Percentiles rank a stretch among this genome's conserved stretches.
These are phyloP conservation scores for Echinosophora koreensis DNA, from an alignment of 306 rosid genomes.

Conservation along the genomic window DNA sequence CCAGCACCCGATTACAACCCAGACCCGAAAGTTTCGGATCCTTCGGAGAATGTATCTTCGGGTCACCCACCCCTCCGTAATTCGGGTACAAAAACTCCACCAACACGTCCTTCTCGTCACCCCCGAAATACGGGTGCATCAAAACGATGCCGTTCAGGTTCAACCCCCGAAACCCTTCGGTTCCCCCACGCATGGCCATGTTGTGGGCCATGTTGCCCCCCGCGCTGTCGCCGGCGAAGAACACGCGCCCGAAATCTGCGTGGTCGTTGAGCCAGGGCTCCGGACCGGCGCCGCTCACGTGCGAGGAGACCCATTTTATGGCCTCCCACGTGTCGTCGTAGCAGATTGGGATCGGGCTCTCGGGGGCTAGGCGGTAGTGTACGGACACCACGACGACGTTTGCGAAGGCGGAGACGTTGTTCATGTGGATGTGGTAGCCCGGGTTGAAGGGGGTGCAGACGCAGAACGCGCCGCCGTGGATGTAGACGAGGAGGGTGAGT, in stretches of 20 bases:
- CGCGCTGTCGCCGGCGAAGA: constrained; percentile 76
- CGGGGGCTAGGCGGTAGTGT: constrained; percentile 68
- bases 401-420: constrained; percentile 47
- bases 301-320: constrained; percentile 56
- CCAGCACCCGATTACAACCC: constrained; percentile 48
- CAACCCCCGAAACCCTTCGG: background rate
- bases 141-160: constrained; percentile 56
- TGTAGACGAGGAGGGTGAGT: constrained; percentile 69
- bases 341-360: constrained; percentile 61
- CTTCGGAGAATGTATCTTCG: constrained; percentile 40
- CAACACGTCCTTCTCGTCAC: constrained; percentile 36
- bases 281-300: constrained; percentile 16
- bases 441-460: constrained; percentile 54
- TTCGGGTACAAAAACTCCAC: constrained; percentile 39
- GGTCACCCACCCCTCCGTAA: constrained; percentile 48
- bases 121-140: constrained; percentile 64
- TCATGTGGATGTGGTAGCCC: constrained; percentile 54
- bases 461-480: constrained; percentile 76
- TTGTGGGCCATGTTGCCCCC: constrained; percentile 61
- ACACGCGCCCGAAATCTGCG: constrained; percentile 47
- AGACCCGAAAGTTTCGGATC: constrained; percentile 53
- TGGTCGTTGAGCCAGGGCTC: constrained; percentile 64
- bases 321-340: constrained; percentile 67
- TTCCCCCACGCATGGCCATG: constrained; percentile 44
- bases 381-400: constrained; percentile 59